Conservation (phyloP, 73 alveolate genomes). For the Tetrahymena borealis region DNA sequence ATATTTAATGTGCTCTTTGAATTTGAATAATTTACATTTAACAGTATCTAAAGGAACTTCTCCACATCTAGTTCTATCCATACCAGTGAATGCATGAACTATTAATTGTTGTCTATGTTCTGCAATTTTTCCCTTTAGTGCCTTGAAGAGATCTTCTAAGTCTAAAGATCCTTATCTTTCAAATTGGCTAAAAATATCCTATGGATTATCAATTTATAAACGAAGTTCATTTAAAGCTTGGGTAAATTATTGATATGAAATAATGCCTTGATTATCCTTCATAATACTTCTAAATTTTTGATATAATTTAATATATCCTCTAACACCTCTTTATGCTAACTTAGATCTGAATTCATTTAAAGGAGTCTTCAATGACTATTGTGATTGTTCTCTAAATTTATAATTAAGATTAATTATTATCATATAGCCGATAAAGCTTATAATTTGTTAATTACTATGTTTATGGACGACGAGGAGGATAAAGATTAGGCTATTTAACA, state of each 20-base stretch:
- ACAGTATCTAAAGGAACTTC: conserved; percentile 3
- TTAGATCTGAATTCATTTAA: conserved; percentile 61
- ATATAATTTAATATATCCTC: conserved; percentile 85
- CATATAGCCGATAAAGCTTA: too few species aligned
- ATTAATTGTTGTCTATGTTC: conserved; percentile 16
- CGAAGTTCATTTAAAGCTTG: conserved; percentile 55
- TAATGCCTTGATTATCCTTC: conserved; percentile 70
- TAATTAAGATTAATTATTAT: conserved; percentile 2
- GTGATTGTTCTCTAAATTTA: conserved; percentile 14
- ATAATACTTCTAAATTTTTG: conserved; percentile 71
- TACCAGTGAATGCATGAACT: conserved; percentile 62
- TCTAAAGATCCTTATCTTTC: conserved; percentile 78
- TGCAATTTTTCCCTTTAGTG: conserved; percentile 83
- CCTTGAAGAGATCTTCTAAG: conserved; percentile 85
- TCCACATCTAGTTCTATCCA: conserved; percentile 51
- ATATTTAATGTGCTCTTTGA: conserved; percentile 25
- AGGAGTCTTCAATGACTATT: conserved; percentile 39
- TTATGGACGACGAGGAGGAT: conserved; percentile 5
- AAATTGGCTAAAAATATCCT: conserved; percentile 58
- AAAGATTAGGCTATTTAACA: conserved; percentile 7
- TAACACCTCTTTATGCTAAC: conserved; percentile 77
- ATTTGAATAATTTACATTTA: conserved; percentile 43
- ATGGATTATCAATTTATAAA: conserved; percentile 45
- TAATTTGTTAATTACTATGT: conserved; percentile 4
- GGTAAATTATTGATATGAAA: conserved; percentile 67